phyloP scores from a whole-genome alignment of 495 filamentous ascomycete genomes.

The Aspergillus nanangensis region DNA sequence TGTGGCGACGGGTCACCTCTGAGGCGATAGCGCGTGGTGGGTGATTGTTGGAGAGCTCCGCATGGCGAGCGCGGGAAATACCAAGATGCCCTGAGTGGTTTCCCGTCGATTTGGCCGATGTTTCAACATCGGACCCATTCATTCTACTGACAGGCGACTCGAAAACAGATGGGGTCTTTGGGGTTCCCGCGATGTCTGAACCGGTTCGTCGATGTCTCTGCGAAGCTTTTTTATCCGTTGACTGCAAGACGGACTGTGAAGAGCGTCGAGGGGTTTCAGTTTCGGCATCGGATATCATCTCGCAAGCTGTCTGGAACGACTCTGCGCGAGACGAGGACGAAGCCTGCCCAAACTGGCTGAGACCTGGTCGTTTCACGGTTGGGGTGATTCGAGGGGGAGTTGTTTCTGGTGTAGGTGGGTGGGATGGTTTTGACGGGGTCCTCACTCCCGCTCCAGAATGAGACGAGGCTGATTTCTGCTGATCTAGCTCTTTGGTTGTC shows the following conservation, averaged over 20 bases:
- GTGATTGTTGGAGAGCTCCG: too few species aligned
- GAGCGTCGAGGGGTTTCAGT: slow-evolving; percentile 47
- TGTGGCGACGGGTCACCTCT: too few species aligned
- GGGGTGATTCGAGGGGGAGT: slow-evolving; percentile 57
- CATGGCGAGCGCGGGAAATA: too few species aligned
- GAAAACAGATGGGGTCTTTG: not conserved
- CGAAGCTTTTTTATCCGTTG: slow-evolving; percentile 26
- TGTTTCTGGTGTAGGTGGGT: slow-evolving; percentile 69
- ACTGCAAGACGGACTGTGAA: slow-evolving; percentile 20
- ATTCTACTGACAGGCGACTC: too few species aligned
- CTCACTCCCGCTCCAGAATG: slow-evolving; percentile 27
- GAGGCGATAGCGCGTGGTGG: too few species aligned
- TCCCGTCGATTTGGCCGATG: too few species aligned
- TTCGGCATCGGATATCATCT: slow-evolving; percentile 60
- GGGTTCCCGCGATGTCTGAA: not conserved
- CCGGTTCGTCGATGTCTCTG: slow-evolving; percentile 3
- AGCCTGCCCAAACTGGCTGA: slow-evolving; percentile 24
- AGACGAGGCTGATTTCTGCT: slow-evolving; percentile 20
- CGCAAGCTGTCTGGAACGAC: slow-evolving; percentile 69
- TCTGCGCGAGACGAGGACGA: slow-evolving; percentile 55
- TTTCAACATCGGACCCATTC: not conserved
- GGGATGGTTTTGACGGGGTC: slow-evolving; percentile 59
- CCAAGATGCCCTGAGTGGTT: too few species aligned
- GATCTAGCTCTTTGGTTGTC: slow-evolving; percentile 13
- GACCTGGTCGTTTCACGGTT: slow-evolving; percentile 38